These are phyloP conservation scores for Oehlia diaphana DNA, from an alignment of 192 early-diverging fungal genomes.

Conservation along the genomic window DNA sequence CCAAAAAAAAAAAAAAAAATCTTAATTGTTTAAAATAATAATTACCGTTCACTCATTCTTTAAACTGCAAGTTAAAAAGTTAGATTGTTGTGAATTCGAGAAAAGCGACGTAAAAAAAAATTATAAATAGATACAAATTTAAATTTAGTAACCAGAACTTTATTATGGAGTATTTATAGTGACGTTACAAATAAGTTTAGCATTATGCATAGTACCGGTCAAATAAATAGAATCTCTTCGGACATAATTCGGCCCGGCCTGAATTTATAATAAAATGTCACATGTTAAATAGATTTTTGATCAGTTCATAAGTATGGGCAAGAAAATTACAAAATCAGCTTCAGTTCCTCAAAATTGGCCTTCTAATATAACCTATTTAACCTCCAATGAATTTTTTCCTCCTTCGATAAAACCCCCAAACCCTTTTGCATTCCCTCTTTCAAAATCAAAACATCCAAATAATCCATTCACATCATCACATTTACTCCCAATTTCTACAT, in stretches of 20 bases:
- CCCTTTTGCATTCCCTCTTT: not conserved
- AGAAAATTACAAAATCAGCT: not conserved
- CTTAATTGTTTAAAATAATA: not conserved
- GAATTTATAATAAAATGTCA: too few species aligned
- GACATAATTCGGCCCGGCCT: too few species aligned
- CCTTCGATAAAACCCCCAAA: not conserved
- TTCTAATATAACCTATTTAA: not conserved
- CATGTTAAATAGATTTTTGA: too few species aligned
- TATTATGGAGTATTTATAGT: too few species aligned
- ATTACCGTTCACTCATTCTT: conserved; percentile 8
- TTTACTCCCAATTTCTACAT: not conserved
- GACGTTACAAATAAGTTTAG: too few species aligned
- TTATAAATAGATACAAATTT: too few species aligned
- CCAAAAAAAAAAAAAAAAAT: not conserved
- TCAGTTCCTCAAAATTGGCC: not conserved
- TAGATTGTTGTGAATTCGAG: too few species aligned
- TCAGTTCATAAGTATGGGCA: not conserved
- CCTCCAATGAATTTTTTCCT: not conserved
- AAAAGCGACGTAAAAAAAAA: not conserved
- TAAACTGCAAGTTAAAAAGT: not conserved
- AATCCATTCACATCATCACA: conserved; percentile 22
- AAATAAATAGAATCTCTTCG: too few species aligned
- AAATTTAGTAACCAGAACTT: too few species aligned
- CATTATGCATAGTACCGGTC: too few species aligned
- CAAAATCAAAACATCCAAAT: not conserved